phyloP scores from a whole-genome alignment of 257 asterid genomes.

The Osmanthus fragrans region DNA sequence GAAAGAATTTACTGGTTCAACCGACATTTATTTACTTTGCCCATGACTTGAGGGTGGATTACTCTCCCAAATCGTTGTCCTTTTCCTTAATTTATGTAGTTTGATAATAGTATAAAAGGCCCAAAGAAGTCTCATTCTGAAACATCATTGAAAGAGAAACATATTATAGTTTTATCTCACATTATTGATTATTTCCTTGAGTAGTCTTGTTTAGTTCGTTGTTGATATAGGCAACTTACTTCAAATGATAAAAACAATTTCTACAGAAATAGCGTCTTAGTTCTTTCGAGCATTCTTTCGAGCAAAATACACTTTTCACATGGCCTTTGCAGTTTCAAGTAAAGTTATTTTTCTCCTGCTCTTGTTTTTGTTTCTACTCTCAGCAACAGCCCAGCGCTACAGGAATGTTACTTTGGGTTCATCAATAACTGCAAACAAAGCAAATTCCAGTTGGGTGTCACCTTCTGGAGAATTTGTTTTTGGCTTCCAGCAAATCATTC shows the following conservation, averaged over 20 bases:
- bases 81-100: not conserved
- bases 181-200: not conserved
- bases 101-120: not conserved
- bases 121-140: not conserved
- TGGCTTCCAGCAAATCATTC: not conserved
- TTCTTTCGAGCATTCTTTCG: not conserved
- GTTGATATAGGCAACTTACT: not conserved
- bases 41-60: not conserved
- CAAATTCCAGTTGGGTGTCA: conserved; percentile 3
- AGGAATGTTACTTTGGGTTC: conserved; percentile 14
- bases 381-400: not conserved
- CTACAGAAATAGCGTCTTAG: not conserved
- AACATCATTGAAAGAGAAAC: too few species aligned
- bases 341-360: not conserved
- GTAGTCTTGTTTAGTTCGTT: not conserved
- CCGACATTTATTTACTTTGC: not conserved
- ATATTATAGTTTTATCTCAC: too few species aligned
- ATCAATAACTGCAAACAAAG: conserved; percentile 14
- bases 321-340: not conserved
- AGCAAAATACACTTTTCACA: not conserved
- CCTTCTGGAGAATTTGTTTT: conserved; percentile 24
- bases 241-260: too few species aligned
- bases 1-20: not conserved
- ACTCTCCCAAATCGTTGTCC: not conserved
- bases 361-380: not conserved